phyloP scores from a whole-genome alignment of 176 grass and related monocot species.

The Rhynchospora pubera region DNA sequence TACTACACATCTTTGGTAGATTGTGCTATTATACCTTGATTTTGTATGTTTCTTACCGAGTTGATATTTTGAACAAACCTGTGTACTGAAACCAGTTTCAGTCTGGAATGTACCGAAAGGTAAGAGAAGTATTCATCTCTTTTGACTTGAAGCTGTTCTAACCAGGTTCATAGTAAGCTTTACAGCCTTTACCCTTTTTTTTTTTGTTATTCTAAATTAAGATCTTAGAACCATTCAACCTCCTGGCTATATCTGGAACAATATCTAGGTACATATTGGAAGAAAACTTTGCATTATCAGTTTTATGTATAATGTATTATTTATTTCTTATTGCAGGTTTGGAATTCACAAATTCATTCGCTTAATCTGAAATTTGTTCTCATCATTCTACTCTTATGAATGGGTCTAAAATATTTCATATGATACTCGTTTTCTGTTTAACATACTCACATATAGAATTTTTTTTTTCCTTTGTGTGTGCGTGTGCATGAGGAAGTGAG shows the following conservation, averaged over 20 bases:
- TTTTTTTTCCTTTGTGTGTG: background rate
- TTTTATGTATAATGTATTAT: background rate
- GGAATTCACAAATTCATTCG: background rate
- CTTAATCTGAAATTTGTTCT: background rate
- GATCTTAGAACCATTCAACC: background rate
- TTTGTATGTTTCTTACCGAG: background rate
- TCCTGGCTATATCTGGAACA: background rate
- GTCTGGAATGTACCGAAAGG: background rate
- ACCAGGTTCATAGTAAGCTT: background rate
- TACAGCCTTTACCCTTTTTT: background rate
- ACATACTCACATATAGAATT: background rate
- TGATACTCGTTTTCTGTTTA: background rate
- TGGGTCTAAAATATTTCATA: background rate
- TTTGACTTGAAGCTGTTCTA: background rate
- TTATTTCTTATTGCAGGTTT: slow-evolving; percentile 6
- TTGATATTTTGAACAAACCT: background rate
- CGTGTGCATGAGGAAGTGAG: background rate
- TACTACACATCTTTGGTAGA: background rate
- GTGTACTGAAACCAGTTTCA: background rate
- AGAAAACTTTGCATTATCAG: background rate
- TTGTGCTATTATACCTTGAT: background rate
- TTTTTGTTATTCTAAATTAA: background rate
- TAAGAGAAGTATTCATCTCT: background rate
- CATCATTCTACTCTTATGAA: background rate
- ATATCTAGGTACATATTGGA: background rate